A percentile compares a stretch with the other conserved stretches of the same genome.
Conservation (phyloP, 805 yeast genomes). For the Yamadazyma kitorensis region DNA sequence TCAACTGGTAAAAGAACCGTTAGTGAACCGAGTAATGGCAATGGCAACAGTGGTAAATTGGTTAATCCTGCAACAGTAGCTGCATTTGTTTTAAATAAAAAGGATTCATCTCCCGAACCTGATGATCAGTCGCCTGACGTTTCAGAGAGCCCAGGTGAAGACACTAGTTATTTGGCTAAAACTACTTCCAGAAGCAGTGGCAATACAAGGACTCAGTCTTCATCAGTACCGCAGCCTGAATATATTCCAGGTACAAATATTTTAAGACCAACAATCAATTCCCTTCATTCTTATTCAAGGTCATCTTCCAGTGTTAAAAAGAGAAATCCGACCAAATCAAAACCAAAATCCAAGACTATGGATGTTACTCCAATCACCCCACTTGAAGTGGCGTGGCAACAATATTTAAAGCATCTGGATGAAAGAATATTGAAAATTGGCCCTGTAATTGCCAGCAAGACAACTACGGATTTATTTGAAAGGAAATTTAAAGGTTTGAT, state of each 20-base stretch:
- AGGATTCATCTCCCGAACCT: constrained; percentile 9
- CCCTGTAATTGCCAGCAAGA: constrained; percentile 44
- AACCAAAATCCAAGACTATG: constrained; percentile 26
- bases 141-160: not conserved
- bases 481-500: constrained; percentile 55
- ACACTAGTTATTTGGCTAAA: constrained; percentile 8
- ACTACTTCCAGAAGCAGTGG: constrained; percentile 27
- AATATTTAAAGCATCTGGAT: constrained; percentile 49
- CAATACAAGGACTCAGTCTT: constrained; percentile 17
- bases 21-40: constrained; percentile 9
- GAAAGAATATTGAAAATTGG: constrained; percentile 63
- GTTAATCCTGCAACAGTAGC: constrained; percentile 40
- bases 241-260: constrained; percentile 60
- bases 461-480: constrained; percentile 51
- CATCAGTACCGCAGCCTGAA: constrained; percentile 34
- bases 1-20: constrained; percentile 10
- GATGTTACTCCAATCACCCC: constrained; percentile 48
- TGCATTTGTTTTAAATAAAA: constrained; percentile 35
- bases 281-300: constrained; percentile 25
- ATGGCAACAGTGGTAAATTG: constrained; percentile 6
- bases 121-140: constrained; percentile 15
- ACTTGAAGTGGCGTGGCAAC: constrained; percentile 58
- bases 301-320: constrained; percentile 13
- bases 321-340: constrained; percentile 9
- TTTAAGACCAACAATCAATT: constrained; percentile 48